Conservation (phyloP, 352 stramenopile species). For the Pythium aphanidermatum region DNA sequence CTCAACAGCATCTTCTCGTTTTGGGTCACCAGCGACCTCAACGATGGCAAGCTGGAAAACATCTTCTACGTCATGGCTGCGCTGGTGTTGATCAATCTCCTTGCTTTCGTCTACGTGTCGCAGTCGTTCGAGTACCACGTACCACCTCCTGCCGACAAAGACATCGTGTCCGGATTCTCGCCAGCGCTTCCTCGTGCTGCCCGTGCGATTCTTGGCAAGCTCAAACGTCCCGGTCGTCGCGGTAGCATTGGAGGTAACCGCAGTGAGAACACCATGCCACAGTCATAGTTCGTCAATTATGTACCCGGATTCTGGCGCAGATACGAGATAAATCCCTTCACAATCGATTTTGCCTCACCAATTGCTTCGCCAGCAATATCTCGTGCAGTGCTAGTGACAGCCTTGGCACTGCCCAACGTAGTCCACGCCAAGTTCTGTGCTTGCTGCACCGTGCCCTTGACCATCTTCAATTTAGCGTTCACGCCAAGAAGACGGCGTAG, state of each 20-base stretch:
- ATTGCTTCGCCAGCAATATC: conserved; percentile 83
- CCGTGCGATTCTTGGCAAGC: conserved; percentile 19
- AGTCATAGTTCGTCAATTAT: too few relatives aligned
- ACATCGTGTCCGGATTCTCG: conserved; percentile 31
- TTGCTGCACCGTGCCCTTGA: conserved; percentile 84
- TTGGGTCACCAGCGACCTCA: conserved; percentile 88
- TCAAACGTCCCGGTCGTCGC: conserved; percentile 14
- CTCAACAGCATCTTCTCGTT: conserved; percentile 88
- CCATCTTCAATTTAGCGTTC: conserved; percentile 79
- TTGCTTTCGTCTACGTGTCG: conserved; percentile 57
- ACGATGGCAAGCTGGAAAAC: conserved; percentile 85
- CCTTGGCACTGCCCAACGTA: conserved; percentile 76
- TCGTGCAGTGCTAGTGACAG: conserved; percentile 71
- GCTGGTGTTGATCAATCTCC: conserved; percentile 57
- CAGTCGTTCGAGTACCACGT: conserved; percentile 75
- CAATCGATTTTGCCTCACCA: conserved; percentile 79
- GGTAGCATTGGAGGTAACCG: conserved; percentile 7
- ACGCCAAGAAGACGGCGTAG: conserved; percentile 69
- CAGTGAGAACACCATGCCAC: too few relatives aligned
- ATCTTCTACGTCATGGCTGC: conserved; percentile 85
- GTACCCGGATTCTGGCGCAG: conserved; percentile 18
- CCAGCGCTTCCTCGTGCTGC: conserved; percentile 22
- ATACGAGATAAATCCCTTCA: conserved; percentile 69
- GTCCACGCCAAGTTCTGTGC: conserved; percentile 81
- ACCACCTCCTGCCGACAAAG: conserved; percentile 18